Evolutionary conservation across 2,329 filamentous ascomycete genomes (phyloP).

Genomic region (Fusarium musae): DNA sequence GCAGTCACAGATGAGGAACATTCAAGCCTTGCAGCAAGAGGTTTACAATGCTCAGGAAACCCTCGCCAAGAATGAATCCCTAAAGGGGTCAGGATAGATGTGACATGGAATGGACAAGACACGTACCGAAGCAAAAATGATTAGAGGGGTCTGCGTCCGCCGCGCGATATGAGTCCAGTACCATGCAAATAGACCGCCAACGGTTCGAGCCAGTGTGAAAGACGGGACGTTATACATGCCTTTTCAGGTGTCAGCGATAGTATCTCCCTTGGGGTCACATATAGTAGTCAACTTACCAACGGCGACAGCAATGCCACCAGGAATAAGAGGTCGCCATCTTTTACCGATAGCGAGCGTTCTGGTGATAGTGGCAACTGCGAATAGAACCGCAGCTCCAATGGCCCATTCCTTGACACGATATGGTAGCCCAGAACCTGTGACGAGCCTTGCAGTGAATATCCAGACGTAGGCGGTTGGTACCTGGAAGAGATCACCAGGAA

Average conservation of each 20-base stretch:
- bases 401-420: conserved; percentile 86
- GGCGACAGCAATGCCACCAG: conserved; percentile 94
- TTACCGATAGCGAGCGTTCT: conserved; percentile 69
- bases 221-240: conserved; percentile 98
- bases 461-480: conserved; percentile 96
- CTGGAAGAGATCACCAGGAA: conserved; percentile 90
- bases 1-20: conserved; percentile 75
- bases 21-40: conserved; percentile 79
- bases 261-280: neutral
- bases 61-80: conserved; percentile 93
- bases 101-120: neutral
- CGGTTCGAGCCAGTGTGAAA: conserved; percentile 88
- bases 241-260: conserved; percentile 46
- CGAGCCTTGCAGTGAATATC: conserved; percentile 94
- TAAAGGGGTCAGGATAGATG: conserved; percentile 43
- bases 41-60: conserved; percentile 91
- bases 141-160: conserved; percentile 77
- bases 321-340: conserved; percentile 80
- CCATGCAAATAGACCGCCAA: conserved; percentile 79
- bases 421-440: conserved; percentile 90
- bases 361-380: conserved; percentile 75
- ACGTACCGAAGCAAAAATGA: conserved; percentile 81
- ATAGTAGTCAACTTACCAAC: conserved; percentile 67
- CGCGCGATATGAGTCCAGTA: conserved; percentile 74
- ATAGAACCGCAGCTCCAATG: conserved; percentile 77